Evolutionary conservation across 2,329 filamentous ascomycete species (phyloP), one percentile per base, ranked within the genome.

Genomic region (Fusarium irregulare): DNA sequence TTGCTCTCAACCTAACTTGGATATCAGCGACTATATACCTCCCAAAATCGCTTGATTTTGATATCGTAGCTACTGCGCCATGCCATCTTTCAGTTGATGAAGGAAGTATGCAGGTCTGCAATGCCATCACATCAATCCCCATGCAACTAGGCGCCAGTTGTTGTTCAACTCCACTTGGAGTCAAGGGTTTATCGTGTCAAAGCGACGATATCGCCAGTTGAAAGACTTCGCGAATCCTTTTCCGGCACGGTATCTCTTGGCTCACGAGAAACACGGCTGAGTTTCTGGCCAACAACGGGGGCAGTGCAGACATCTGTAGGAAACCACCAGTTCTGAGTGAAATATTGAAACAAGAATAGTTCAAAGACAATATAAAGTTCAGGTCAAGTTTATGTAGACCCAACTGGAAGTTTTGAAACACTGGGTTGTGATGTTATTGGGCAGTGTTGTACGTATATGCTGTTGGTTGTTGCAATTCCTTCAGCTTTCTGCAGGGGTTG

Each of bases 361-460:
- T 25, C 6, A 12, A n/a, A 32, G 28, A 10, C 16, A 8, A 37
- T 12, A 41, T 40, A 64, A 55, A 25, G 60, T 51, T 48, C 23
- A 50, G 34, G 23, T 41, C 10, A 12, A 56, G 23, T 32, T 41
- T 37, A 13, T 28, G 44, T 20, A 66, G 56, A 45, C 23, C 32
- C 21, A 56, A 25, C 50, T 64, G 7, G 34, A 58, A 60, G 44
- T 41, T 58, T 48, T 53, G 67, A 70, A 70, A 70, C 67, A 9
- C 3, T 12, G 2, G 7, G 11, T 2, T 2, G 4, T 18, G 27
- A 42, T 21, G 6, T 10, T 23, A 70, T 70, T 73, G 76, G 82
- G 21, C 80, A 84, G 18, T 84, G 81, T 80, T 66, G 85, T 53
- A 62, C 49, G 14, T 66, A 71, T 37, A 37, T 37, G 34, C 34